Percentiles rank a stretch among this genome's conserved stretches.
These are phyloP conservation scores for Fusarium buxicola DNA, from an alignment of 2,329 filamentous ascomycete species.

Conservation along the genomic window DNA sequence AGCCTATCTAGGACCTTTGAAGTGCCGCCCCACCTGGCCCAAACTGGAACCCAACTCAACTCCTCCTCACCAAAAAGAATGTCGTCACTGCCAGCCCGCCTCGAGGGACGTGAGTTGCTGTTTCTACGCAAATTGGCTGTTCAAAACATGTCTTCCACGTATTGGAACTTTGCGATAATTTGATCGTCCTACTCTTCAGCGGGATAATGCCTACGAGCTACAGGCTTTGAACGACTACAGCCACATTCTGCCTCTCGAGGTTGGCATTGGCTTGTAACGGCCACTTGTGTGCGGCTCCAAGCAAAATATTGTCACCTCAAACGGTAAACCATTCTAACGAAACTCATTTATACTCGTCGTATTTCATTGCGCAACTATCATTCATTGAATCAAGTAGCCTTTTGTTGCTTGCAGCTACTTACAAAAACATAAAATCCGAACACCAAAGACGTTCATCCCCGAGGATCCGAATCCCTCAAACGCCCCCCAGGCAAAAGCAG, in stretches of 20 bases:
- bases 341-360: slow-evolving; percentile 25
- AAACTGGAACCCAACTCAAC: too few relatives aligned
- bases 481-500: slow-evolving; percentile 45
- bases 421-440: slow-evolving; percentile 37
- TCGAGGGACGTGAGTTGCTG: background rate
- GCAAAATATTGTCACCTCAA: too few relatives aligned
- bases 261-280: too few relatives aligned
- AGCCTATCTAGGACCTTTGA: slow-evolving; percentile 18
- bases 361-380: slow-evolving; percentile 39
- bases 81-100: slow-evolving; percentile 26
- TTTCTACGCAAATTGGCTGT: too few relatives aligned
- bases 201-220: too few relatives aligned
- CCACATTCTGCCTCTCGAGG: too few relatives aligned
- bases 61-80: slow-evolving; percentile 13
- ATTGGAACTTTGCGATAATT: too few relatives aligned
- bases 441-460: slow-evolving; percentile 47
- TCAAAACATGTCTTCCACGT: too few relatives aligned
- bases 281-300: too few relatives aligned
- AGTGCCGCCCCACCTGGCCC: slow-evolving; percentile 34
- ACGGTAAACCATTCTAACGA: background rate
- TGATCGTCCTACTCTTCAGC: background rate
- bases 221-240: too few relatives aligned
- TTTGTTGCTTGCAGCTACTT: slow-evolving; percentile 47
- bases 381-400: slow-evolving; percentile 44
- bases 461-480: slow-evolving; percentile 41